Evolutionary conservation across 805 yeast genomes (phyloP), one percentile per base, ranked within the genome.

Genomic region (Pichia heedii): DNA sequence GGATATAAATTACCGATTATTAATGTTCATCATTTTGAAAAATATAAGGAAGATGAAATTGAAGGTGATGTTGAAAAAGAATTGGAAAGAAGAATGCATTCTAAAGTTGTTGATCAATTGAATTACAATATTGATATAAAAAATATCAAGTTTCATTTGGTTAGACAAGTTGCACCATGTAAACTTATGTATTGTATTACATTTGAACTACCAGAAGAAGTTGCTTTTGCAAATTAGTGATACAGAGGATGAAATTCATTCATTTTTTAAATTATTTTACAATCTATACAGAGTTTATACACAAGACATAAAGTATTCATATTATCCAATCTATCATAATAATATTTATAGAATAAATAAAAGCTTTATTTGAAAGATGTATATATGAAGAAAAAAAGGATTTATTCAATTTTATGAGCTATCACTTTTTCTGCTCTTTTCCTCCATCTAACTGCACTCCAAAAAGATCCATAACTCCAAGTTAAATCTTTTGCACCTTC

Each of bases 101-200:
- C 55, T n/a, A 73, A 77, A 42, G 71, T 75, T 19, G 57, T 67
- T 24, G 61, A 69, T 1, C 63, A 77, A 4, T 60, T 82, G 32
- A 67, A 69, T 2, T 70, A 56, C 53, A 67, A 74, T 0, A 63
- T 77, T 9, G 72, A 77, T 0, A 65, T 77, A 13, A 69, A 69
- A 4, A 58, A 65, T 0, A 62, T 84, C 33, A 56, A 63, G 0
- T 84, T 90, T 63, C 97, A 90, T 56, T 66, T 82, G 50, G 98
- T 93, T 10, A 77, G 99, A 58, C 81, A 80, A 59, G 98, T 93
- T 8, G 90, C 98, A 1, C 98, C 98, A 4, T 86, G 97, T 6
- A 93, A 93, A 58, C 90, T 90, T 29, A 93, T 93, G 98, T 89
- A 76, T 59, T 87, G 97, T 63, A 84, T 87, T 4, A 70, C 88